Base-by-base conservation (phyloP, 805 yeast species). In the Debaryomyces prosopidis region DNA sequence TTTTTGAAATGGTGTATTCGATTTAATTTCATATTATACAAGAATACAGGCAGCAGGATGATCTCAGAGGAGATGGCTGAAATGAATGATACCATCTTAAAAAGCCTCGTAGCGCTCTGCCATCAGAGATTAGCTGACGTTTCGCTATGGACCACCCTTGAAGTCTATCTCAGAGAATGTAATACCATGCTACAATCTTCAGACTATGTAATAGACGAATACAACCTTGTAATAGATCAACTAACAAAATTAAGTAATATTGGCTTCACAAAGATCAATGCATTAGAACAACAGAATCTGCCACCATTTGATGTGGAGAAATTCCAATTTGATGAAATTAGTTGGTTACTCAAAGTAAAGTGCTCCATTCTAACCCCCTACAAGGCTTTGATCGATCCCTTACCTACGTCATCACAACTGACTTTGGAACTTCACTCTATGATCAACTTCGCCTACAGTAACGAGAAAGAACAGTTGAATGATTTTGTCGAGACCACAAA, bases 1-100 rank as follows among this genome's bases (percentile, higher is more conserved):
- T 67, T 58, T 39, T 43, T 69, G n/a, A 50, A 54, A 16, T 70
- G 75, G 75, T 42, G 57, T 5, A 47, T 60, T 4, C 41, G 45
- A 4, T 40, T 64, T 10, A 47, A 45, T 42, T 19, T 39, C 12
- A 36, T 39, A 17, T 9, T 46, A 23, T 12, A 27, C 11, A 14
- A 17, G 14, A 11, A 28, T 12, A 30, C 26, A 5, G 14, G 12
- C 15, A 10, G 8, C 37, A 36, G 10, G 15, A 1, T 23, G 41
- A 44, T 9, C 7, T 4, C 9, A 39, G 19, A 9, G 14, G 2
- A 5, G 31, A 40, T 23, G 14, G 15, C 14, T 2, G 27, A 15
- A n/a, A 15, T 38, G 9, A 23, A 33, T 11, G 9, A 8, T 8
- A 53, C 11, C 20, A 26, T 54, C 2, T 20, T 40, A 3, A 33